Evolutionary conservation across 2,329 filamentous ascomycete genomes (phyloP).

Genomic region (Penicillium sp.): DNA sequence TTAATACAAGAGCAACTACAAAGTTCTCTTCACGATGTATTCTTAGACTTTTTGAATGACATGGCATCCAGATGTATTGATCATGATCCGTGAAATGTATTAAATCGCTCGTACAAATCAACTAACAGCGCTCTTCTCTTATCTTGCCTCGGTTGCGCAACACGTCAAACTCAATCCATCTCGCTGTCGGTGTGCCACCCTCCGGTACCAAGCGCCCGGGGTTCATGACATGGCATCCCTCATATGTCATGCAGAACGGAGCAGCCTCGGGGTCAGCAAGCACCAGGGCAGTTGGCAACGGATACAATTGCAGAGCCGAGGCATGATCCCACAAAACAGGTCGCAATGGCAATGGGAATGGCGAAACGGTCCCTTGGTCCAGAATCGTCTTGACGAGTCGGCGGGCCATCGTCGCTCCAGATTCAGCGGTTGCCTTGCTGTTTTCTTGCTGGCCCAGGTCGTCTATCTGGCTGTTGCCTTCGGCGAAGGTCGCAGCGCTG

Average conservation of each 20-base stretch:
- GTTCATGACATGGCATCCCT: slow-evolving; percentile 95
- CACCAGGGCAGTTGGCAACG: slow-evolving; percentile 79
- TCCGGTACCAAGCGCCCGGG: slow-evolving; percentile 74
- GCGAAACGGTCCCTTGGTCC: slow-evolving; percentile 85
- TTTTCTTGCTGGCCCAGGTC: slow-evolving; percentile 18
- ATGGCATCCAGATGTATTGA: slow-evolving; percentile 6
- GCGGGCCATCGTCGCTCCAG: slow-evolving; percentile 56
- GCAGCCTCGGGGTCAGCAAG: slow-evolving; percentile 80
- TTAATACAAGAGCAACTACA: slow-evolving; percentile 3
- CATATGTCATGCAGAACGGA: slow-evolving; percentile 85
- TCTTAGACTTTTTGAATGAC: slow-evolving; percentile 20
- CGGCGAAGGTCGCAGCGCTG: slow-evolving; percentile 24
- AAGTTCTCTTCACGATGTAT: slow-evolving; percentile 21
- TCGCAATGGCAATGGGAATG: slow-evolving; percentile 76
- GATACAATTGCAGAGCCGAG: slow-evolving; percentile 76
- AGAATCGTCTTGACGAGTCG: slow-evolving; percentile 88
- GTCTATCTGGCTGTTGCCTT: slow-evolving; percentile 30
- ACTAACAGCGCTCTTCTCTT: slow-evolving; percentile 62
- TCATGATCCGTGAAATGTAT: slow-evolving; percentile 7
- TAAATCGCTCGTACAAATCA: not conserved
- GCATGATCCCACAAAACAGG: slow-evolving; percentile 91
- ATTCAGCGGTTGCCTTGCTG: slow-evolving; percentile 24
- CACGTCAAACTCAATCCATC: slow-evolving; percentile 87
- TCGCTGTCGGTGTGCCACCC: slow-evolving; percentile 66
- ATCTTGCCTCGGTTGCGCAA: slow-evolving; percentile 61